Evolutionary conservation across 257 asterid genomes (phyloP).

Genomic region (Ocimum tenuiflorum): DNA sequence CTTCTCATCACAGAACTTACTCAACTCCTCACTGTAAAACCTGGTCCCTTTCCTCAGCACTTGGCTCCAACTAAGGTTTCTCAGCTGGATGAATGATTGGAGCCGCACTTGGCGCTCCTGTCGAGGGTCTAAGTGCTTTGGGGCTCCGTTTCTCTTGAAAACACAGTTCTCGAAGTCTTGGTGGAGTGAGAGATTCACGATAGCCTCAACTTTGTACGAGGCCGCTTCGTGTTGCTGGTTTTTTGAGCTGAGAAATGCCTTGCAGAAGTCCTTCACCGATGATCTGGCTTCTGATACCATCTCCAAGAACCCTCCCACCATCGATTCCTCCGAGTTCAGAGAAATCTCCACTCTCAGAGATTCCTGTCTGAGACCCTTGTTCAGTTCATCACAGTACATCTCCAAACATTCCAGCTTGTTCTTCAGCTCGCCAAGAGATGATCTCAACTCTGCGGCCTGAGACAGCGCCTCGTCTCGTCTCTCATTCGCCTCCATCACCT

Average conservation of each 20-base stretch:
- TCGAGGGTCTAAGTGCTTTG: conserved; percentile 53
- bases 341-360: conserved; percentile 28
- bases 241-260: conserved; percentile 48
- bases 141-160: conserved; percentile 60
- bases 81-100: conserved; percentile 57
- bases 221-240: conserved; percentile 47
- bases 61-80: conserved; percentile 81
- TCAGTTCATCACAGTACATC: conserved; percentile 66
- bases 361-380: conserved; percentile 45
- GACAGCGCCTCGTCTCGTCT: conserved; percentile 47
- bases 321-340: conserved; percentile 43
- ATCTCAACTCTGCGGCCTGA: conserved; percentile 58
- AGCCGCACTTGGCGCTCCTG: conserved; percentile 53
- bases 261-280: conserved; percentile 80
- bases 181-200: conserved; percentile 65
- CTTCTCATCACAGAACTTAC: conserved; percentile 83
- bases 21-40: conserved; percentile 78
- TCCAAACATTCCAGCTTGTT: conserved; percentile 65
- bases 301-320: conserved; percentile 82
- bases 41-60: conserved; percentile 80
- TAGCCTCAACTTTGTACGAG: conserved; percentile 63
- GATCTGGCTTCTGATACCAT: conserved; percentile 69
- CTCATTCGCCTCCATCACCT: conserved; percentile 53
- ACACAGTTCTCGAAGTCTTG: conserved; percentile 74
- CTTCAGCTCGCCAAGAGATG: conserved; percentile 56